Conservation (phyloP, 1,284 basidiomycete genomes). For the Ganoderma leucocontextum region DNA sequence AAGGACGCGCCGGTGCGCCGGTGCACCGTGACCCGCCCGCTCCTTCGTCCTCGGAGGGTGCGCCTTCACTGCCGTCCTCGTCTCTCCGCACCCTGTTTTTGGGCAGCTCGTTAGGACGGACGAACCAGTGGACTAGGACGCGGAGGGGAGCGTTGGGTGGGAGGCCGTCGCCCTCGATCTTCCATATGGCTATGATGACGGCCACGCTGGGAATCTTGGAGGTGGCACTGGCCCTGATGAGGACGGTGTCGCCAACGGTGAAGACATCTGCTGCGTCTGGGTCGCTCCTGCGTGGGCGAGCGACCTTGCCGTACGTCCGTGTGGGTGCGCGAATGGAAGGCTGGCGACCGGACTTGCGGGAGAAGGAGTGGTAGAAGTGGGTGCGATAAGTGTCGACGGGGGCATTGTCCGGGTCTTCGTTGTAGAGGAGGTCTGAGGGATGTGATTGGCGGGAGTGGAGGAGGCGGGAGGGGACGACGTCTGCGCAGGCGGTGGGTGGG, state of each 20-base stretch:
- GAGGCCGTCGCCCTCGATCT: slow-evolving; percentile 45
- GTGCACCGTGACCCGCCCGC: no score
- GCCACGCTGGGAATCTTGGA: slow-evolving; percentile 62
- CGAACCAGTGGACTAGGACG: slow-evolving; percentile 76
- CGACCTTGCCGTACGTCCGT: slow-evolving; percentile 31
- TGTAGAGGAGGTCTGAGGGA: slow-evolving; percentile 36
- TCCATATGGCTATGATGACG: slow-evolving; percentile 74
- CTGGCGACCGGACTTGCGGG: slow-evolving; percentile 2
- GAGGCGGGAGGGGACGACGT: slow-evolving; percentile 25
- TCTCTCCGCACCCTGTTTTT: slow-evolving; percentile 62
- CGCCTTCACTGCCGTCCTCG: no score
- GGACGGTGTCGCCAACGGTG: slow-evolving; percentile 68
- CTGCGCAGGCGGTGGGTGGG: slow-evolving; percentile 11
- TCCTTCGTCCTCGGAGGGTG: no score
- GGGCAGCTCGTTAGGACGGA: slow-evolving; percentile 67
- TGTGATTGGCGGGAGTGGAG: slow-evolving; percentile 32
- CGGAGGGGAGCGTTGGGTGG: slow-evolving; percentile 48
- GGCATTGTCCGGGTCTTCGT: slow-evolving; percentile 26
- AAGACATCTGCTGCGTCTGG: slow-evolving; percentile 41
- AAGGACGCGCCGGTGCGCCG: no score
- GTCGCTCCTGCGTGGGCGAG: slow-evolving; percentile 18
- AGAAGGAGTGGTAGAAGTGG: slow-evolving; percentile 36
- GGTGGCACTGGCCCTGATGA: slow-evolving; percentile 61
- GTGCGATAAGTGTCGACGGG: slow-evolving; percentile 31
- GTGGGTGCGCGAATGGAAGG: slow-evolving; percentile 14